These are phyloP conservation scores for Sutorius eximius DNA, from an alignment of 1,284 basidiomycete species.

Conservation along the genomic window DNA sequence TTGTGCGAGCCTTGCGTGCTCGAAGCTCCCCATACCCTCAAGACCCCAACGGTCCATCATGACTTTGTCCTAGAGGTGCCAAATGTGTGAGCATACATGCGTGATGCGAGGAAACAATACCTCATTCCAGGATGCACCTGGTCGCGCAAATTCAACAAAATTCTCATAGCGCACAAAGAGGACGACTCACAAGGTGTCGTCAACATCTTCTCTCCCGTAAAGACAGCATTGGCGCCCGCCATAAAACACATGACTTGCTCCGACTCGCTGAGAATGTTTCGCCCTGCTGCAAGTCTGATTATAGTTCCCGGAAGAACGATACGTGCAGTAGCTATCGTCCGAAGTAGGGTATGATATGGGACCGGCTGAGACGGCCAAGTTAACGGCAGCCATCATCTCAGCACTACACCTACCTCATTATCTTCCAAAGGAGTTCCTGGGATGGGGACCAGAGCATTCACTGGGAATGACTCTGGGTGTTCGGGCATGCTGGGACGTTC, in stretches of 20 bases:
- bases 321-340: slow-evolving; percentile 94
- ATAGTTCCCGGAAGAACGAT: slow-evolving; percentile 92
- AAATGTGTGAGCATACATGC: slow-evolving; percentile 11
- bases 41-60: slow-evolving; percentile 96
- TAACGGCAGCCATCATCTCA: slow-evolving; percentile 3
- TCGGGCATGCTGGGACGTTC: slow-evolving; percentile 73
- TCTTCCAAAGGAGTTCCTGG: slow-evolving; percentile 71
- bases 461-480: slow-evolving; percentile 97
- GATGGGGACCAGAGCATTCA: slow-evolving; percentile 90
- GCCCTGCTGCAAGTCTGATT: slow-evolving; percentile 92
- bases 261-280: slow-evolving; percentile 86
- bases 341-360: slow-evolving; percentile 79
- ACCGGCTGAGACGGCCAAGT: slow-evolving; percentile 57
- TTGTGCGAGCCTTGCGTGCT: slow-evolving; percentile 55
- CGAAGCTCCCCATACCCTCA: slow-evolving; percentile 87
- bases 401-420: slow-evolving; percentile 55
- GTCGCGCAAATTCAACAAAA: slow-evolving; percentile 9
- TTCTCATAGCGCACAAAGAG: slow-evolving; percentile 7
- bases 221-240: slow-evolving; percentile 97
- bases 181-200: slow-evolving; percentile 85
- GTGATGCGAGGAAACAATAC: slow-evolving; percentile 36
- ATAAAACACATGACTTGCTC: slow-evolving; percentile 99
- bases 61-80: slow-evolving; percentile 71
- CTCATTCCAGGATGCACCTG: slow-evolving; percentile 86
- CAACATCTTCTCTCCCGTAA: slow-evolving; percentile 96